These are phyloP conservation scores for Glonium stellatum DNA, from an alignment of 495 filamentous ascomycete genomes.

Conservation along the genomic window DNA sequence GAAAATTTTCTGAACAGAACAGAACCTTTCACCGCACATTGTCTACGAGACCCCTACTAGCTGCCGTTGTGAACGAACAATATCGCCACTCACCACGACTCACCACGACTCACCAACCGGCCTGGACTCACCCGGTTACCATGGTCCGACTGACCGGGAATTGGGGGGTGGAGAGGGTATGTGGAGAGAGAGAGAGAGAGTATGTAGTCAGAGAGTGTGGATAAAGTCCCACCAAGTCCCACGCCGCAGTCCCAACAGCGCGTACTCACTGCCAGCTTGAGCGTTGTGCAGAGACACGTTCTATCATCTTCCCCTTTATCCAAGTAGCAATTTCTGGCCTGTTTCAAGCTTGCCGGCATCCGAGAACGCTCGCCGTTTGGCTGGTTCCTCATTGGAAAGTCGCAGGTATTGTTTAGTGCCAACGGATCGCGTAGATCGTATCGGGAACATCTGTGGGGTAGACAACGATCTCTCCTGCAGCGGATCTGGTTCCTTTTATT, in stretches of 20 bases:
- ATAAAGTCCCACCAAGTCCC: neutral
- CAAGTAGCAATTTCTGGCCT: neutral
- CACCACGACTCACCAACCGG: neutral
- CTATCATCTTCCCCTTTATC: neutral
- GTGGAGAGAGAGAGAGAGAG: no score
- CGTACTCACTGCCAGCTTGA: neutral
- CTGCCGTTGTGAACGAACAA: neutral
- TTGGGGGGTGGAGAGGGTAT: neutral
- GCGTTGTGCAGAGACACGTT: neutral
- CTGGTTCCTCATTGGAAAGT: neutral
- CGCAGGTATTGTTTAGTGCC: neutral
- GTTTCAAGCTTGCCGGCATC: neutral
- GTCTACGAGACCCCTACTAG: neutral
- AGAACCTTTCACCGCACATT: neutral
- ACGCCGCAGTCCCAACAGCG: neutral
- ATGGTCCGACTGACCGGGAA: neutral
- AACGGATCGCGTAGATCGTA: constrained; percentile 1
- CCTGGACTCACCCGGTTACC: neutral
- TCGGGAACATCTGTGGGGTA: constrained; percentile 5
- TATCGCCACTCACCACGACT: no score
- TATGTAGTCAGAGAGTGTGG: neutral
- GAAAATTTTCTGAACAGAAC: neutral
- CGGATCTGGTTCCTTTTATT: neutral
- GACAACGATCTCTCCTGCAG: neutral
- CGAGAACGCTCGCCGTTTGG: neutral